Evolutionary conservation across 2,329 filamentous ascomycete genomes (phyloP), one percentile per base, ranked within the genome.

Genomic region (Aplosporella prunicola): DNA sequence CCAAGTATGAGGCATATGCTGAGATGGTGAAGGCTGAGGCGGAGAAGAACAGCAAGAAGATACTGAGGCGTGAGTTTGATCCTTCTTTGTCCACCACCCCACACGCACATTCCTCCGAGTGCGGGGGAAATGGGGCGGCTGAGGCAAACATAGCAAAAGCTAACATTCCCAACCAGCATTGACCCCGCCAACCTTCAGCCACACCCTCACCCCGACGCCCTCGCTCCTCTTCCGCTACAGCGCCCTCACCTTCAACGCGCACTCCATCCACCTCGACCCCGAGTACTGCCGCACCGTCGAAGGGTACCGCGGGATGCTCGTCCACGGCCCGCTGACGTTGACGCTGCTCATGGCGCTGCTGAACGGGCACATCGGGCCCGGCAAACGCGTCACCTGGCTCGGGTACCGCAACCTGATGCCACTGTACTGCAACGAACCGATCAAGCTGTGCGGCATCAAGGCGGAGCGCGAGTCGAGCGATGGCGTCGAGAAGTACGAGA

Each of bases 271-370:
- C 61, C 69, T 93, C 15, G 83, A 95, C 57, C 72, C 70, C 1
- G 53, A 69, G 28, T 93, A 85, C 60, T 78, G 78, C 35, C 71
- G 71, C 25, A 64, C 73, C 9, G 65, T 78, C 9, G 91, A 96
- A 58, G 82, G 82, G 9, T 79, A 93, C 55, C 70, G 70, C 5
- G 74, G 78, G 43, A 66, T 86, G 17, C 70, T 96, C 11, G 83
- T 96, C 39, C 91, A 96, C 51, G 91, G 91, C 0, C 89, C 91
- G 1, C 65, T 98, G 37, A 78, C 76, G 1, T 69, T 93, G 26
- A 79, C 80, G 0, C 66, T 96, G 5, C 78, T 95, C 68, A 67
- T 93, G 23, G 73, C 76, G 11, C 68, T 80, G 4, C 57, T 93
- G 16, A 63, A 68, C 32, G 32, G 31, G 24, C 32, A 36, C 23